Evolutionary conservation across 2,329 filamentous ascomycete species (phyloP).

Genomic region (Lizonia empirigonia): DNA sequence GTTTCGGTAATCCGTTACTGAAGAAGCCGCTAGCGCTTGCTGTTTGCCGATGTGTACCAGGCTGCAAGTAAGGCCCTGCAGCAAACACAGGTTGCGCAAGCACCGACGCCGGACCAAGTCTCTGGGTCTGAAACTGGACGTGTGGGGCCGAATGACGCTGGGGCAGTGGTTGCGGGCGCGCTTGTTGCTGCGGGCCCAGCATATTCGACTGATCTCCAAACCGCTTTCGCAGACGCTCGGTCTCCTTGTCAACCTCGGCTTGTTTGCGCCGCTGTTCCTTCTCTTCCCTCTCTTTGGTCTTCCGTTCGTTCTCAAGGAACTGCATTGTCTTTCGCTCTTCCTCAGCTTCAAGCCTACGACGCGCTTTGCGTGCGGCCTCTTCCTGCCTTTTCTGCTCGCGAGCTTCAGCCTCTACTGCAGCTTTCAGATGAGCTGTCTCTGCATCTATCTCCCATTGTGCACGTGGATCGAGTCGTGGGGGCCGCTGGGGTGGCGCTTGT

Average conservation of each 20-base stretch:
- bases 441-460: constrained; percentile 59
- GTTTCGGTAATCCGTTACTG: constrained; percentile 37
- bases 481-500: constrained; percentile 28
- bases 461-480: constrained; percentile 53
- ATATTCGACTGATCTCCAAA: constrained; percentile 61
- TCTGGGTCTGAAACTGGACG: constrained; percentile 23
- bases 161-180: constrained; percentile 24
- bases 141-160: constrained; percentile 33
- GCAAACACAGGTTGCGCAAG: constrained; percentile 23
- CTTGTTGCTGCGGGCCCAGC: constrained; percentile 22
- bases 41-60: constrained; percentile 31
- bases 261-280: constrained; percentile 62
- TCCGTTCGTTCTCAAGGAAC: constrained; percentile 48
- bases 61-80: constrained; percentile 41
- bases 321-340: constrained; percentile 51
- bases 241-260: constrained; percentile 71
- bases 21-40: constrained; percentile 46
- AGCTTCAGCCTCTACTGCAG: constrained; percentile 52
- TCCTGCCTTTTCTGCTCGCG: constrained; percentile 54
- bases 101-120: constrained; percentile 19
- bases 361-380: constrained; percentile 58
- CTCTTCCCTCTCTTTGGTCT: constrained; percentile 70
- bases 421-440: constrained; percentile 56
- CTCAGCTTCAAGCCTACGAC: constrained; percentile 63
- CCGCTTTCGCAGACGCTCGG: constrained; percentile 69